These are phyloP conservation scores for Fusarium sarcochroum DNA, from an alignment of 2,329 filamentous ascomycete species.

Conservation along the genomic window DNA sequence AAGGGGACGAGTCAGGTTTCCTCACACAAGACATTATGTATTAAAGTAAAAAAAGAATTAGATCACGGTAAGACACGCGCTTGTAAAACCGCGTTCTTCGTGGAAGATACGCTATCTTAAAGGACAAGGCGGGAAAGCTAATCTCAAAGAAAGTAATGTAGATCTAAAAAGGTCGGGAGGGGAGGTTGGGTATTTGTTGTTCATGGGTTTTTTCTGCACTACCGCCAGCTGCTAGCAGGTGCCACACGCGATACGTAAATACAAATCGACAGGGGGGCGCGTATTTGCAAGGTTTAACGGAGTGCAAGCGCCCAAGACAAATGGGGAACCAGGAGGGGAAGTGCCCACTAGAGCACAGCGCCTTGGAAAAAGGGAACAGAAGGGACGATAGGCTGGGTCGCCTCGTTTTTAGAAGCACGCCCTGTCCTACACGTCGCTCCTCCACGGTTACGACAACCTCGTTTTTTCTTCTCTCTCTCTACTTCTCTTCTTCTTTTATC, in stretches of 20 bases:
- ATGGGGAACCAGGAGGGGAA: slow-evolving; percentile 37
- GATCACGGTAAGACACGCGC: slow-evolving; percentile 30
- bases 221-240: slow-evolving; percentile 30
- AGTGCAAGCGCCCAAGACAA: slow-evolving; percentile 43
- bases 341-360: slow-evolving; percentile 20
- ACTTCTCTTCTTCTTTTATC: slow-evolving; percentile 25
- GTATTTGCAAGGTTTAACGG: slow-evolving; percentile 52
- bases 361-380: slow-evolving; percentile 43
- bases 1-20: slow-evolving; percentile 39
- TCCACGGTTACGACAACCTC: slow-evolving; percentile 44
- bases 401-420: slow-evolving; percentile 48
- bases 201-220: slow-evolving; percentile 17
- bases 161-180: slow-evolving; percentile 32
- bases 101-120: slow-evolving; percentile 15
- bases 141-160: slow-evolving; percentile 22
- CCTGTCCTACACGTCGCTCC: slow-evolving; percentile 46
- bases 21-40: slow-evolving; percentile 25
- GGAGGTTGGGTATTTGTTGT: slow-evolving; percentile 33
- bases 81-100: slow-evolving; percentile 21
- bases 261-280: slow-evolving; percentile 45
- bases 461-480: slow-evolving; percentile 29
- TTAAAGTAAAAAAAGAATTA: slow-evolving; percentile 30
- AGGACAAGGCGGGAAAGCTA: slow-evolving; percentile 35
- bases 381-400: slow-evolving; percentile 47
- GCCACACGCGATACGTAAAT: slow-evolving; percentile 27